phyloP scores from a whole-genome alignment of 2,329 filamentous ascomycete genomes.

The Alternaria tenuissima region DNA sequence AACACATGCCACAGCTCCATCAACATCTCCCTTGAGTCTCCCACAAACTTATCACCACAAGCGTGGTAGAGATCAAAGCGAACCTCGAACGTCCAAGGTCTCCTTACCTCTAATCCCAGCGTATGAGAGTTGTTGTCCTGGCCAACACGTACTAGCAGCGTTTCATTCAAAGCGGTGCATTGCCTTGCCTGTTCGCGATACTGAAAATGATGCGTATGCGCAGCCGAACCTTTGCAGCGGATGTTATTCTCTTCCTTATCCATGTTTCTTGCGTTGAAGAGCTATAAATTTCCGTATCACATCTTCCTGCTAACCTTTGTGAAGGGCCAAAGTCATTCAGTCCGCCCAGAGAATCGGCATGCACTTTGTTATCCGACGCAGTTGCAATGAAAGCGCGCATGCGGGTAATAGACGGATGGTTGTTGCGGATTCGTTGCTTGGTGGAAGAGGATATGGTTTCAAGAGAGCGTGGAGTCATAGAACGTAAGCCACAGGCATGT shows the following conservation, averaged over 20 bases:
- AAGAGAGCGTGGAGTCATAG: not conserved
- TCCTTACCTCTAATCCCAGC: not conserved
- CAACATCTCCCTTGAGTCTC: not conserved
- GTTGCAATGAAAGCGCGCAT: conserved; percentile 61
- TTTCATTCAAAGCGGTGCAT: conserved; percentile 41
- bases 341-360: conserved; percentile 66
- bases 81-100: not conserved
- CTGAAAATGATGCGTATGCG: conserved; percentile 52
- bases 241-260: not conserved
- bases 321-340: conserved; percentile 44
- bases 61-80: not conserved
- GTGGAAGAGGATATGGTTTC: not conserved
- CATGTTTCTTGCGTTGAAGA: not conserved
- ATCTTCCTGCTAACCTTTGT: not conserved
- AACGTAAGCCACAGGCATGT: not conserved
- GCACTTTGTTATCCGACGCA: conserved; percentile 59
- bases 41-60: not conserved
- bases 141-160: conserved; percentile 59
- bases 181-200: conserved; percentile 47
- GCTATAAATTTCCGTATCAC: not conserved
- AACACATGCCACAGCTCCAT: not conserved
- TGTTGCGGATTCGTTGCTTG: not conserved
- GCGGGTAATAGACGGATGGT: not conserved
- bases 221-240: not conserved
- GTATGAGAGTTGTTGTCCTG: conserved; percentile 55